Percentiles rank a stretch among this genome's conserved stretches.
Evolutionary conservation across 768 basidiomycete species (phyloP).

Genomic region (Russula compacta): DNA sequence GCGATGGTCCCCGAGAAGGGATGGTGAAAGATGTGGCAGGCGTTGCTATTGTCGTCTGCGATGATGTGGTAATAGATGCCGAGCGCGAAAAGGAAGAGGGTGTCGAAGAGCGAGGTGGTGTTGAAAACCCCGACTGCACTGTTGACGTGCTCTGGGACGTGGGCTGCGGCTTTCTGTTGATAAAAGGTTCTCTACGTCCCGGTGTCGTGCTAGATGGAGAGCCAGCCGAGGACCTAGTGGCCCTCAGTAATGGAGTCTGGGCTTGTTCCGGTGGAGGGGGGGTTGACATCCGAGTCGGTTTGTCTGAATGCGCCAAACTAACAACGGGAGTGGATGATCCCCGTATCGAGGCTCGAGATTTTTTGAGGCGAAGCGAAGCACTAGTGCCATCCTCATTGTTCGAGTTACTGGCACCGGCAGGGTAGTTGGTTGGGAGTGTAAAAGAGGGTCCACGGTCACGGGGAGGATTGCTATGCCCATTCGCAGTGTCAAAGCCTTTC

Average conservation of each 20-base stretch:
- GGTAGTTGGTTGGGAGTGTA: background rate
- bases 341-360: background rate
- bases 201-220: background rate
- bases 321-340: background rate
- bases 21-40: constrained; percentile 10
- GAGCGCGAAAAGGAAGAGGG: constrained; percentile 12
- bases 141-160: background rate
- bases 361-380: background rate
- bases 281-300: background rate
- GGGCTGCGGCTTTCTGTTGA: constrained; percentile 14
- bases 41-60: background rate
- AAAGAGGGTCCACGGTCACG: background rate
- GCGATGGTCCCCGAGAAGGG: constrained; percentile 6
- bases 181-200: constrained; percentile 6
- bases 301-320: background rate
- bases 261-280: background rate
- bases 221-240: background rate
- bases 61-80: background rate
- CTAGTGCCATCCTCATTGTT: background rate
- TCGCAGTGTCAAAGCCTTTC: background rate
- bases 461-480: background rate
- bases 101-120: constrained; percentile 11
- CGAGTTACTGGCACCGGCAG: background rate
- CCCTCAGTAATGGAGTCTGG: background rate
- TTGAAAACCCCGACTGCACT: background rate